Percentiles rank a stretch among this genome's conserved stretches.
Evolutionary conservation across 2,329 filamentous ascomycete species (phyloP).

Genomic region (Proliferodiscus dingleyae): DNA sequence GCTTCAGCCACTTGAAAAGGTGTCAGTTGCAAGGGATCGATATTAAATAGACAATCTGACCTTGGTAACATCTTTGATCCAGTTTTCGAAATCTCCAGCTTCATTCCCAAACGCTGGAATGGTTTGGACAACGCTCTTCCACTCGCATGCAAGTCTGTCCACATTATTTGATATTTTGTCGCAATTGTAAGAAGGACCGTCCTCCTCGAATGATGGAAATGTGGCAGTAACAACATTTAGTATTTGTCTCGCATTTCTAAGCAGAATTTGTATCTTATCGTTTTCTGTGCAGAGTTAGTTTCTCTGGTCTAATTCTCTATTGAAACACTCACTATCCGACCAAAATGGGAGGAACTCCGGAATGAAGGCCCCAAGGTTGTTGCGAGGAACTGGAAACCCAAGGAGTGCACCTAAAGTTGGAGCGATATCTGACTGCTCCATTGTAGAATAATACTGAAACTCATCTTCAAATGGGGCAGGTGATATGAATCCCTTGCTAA

Average conservation of each 20-base stretch:
- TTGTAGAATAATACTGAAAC: conserved; percentile 75
- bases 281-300: conserved; percentile 29
- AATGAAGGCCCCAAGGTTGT: conserved; percentile 86
- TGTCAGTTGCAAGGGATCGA: conserved; percentile 7
- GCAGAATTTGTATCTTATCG: conserved; percentile 63
- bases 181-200: conserved; percentile 24
- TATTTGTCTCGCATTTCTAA: conserved; percentile 78
- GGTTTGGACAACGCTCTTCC: conserved; percentile 43
- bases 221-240: conserved; percentile 70
- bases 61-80: conserved; percentile 41
- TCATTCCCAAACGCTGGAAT: conserved; percentile 15
- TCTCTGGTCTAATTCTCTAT: not conserved
- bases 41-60: conserved; percentile 26
- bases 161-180: conserved; percentile 31
- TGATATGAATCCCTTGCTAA: conserved; percentile 40
- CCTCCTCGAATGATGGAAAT: conserved; percentile 51
- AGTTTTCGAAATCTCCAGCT: conserved; percentile 33
- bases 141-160: conserved; percentile 63
- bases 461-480: conserved; percentile 61
- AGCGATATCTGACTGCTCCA: conserved; percentile 94
- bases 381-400: conserved; percentile 81
- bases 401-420: conserved; percentile 83
- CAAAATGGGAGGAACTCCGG: conserved; percentile 74
- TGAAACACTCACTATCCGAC: conserved; percentile 49
- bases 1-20: conserved; percentile 35